These are phyloP conservation scores for Brettanomyces bruxellensis DNA, from an alignment of 805 yeast species.

Conservation along the genomic window DNA sequence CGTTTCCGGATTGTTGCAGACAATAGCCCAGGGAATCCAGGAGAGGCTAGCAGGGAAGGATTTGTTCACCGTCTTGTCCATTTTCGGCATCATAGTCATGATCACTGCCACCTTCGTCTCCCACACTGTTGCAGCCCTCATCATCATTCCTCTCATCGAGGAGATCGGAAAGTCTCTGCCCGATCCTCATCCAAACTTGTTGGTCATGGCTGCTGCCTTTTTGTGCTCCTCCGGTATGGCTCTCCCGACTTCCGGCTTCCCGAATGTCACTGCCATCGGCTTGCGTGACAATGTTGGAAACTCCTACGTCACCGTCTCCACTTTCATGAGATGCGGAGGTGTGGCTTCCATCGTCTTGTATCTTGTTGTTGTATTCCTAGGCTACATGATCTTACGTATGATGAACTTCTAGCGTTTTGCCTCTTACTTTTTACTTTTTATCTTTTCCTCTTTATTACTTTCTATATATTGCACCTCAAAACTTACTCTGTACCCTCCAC, in stretches of 20 bases:
- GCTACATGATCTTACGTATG: constrained; percentile 61
- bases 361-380: constrained; percentile 63
- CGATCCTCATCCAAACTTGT: constrained; percentile 76
- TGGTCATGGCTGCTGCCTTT: constrained; percentile 57
- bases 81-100: constrained; percentile 76
- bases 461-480: not conserved
- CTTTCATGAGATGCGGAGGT: constrained; percentile 84
- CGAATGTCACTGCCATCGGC: constrained; percentile 94
- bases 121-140: constrained; percentile 95
- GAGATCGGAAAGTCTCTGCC: constrained; percentile 75
- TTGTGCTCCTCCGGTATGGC: constrained; percentile 97
- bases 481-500: not conserved
- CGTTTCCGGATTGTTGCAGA: constrained; percentile 74
- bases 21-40: constrained; percentile 69
- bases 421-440: not conserved
- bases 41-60: constrained; percentile 55
- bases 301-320: constrained; percentile 78
- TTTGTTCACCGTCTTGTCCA: constrained; percentile 60
- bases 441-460: not conserved
- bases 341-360: constrained; percentile 79
- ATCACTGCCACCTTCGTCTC: constrained; percentile 91
- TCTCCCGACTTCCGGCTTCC: constrained; percentile 94
- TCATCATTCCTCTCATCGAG: constrained; percentile 80
- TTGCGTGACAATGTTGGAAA: constrained; percentile 88
- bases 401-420: constrained; percentile 32